Evolutionary conservation across 2,329 filamentous ascomycete genomes (phyloP).

Genomic region (Monascus ruber): DNA sequence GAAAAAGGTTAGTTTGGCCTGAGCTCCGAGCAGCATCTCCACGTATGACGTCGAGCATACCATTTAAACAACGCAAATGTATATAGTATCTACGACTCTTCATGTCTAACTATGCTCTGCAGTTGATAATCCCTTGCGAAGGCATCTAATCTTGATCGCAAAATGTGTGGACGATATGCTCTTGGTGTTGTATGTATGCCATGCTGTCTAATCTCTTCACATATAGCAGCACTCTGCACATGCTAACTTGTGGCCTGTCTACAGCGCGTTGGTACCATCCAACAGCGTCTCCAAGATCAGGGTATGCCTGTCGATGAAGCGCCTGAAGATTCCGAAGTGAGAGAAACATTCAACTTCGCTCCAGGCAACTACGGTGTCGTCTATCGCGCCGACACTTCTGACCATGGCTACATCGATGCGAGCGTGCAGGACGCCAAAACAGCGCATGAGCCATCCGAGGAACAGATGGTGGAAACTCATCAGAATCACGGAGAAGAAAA

Average conservation of each 20-base stretch:
- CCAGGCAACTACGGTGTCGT: conserved; percentile 78
- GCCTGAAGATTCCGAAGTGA: conserved; percentile 57
- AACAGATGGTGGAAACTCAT: conserved; percentile 5
- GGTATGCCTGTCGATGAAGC: conserved; percentile 62
- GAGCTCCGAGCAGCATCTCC: conserved; percentile 12
- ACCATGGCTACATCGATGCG: conserved; percentile 36
- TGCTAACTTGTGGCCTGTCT: conserved; percentile 5
- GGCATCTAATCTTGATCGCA: conserved; percentile 1
- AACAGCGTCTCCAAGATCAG: conserved; percentile 59
- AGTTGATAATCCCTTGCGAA: background rate
- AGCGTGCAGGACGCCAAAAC: conserved; percentile 9
- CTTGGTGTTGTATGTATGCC: conserved; percentile 42
- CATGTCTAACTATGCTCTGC: background rate
- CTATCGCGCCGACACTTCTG: conserved; percentile 63
- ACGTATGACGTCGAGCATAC: conserved; percentile 16
- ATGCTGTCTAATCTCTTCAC: conserved; percentile 11
- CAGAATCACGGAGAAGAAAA: conserved; percentile 7
- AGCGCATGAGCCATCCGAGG: conserved; percentile 5
- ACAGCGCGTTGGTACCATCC: conserved; percentile 66
- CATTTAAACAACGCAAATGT: background rate
- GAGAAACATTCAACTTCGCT: conserved; percentile 84
- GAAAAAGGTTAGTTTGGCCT: conserved; percentile 9
- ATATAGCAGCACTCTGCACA: background rate
- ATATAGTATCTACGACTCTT: background rate
- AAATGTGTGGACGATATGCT: conserved; percentile 59